These are phyloP conservation scores for Fragaria nilgerrensis DNA, from an alignment of 306 rosid species.

Conservation along the genomic window DNA sequence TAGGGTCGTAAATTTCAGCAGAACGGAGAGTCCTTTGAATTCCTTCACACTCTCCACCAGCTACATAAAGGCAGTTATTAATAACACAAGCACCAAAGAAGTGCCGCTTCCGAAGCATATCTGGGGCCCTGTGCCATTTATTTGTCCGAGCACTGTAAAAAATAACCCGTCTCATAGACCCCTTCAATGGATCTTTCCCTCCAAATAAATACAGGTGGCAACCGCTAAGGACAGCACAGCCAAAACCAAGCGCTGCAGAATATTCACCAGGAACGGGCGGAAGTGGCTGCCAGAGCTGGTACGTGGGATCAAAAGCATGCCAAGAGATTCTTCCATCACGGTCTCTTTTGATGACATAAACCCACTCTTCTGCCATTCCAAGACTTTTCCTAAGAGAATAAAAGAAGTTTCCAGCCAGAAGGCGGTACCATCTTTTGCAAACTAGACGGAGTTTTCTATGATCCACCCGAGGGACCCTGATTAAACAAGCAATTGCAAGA, in stretches of 20 bases:
- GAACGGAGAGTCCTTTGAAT: slow-evolving; percentile 95
- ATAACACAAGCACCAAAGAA: slow-evolving; percentile 92
- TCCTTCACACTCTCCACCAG: slow-evolving; percentile 99
- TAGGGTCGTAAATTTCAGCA: slow-evolving; percentile 93
- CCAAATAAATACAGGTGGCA: slow-evolving; percentile 96
- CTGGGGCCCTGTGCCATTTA: slow-evolving; percentile 97
- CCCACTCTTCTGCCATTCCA: slow-evolving; percentile 99
- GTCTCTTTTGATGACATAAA: slow-evolving; percentile 92
- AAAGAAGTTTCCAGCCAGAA: slow-evolving; percentile 87
- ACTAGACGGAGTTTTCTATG: slow-evolving; percentile 87
- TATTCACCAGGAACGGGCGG: slow-evolving; percentile 96
- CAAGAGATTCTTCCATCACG: slow-evolving; percentile 90
- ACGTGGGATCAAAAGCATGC: slow-evolving; percentile 96
- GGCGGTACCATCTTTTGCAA: slow-evolving; percentile 96
- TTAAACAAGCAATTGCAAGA: slow-evolving; percentile 96
- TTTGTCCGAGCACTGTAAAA: slow-evolving; percentile 93
- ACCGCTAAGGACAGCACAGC: slow-evolving; percentile 98
- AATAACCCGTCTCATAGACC: slow-evolving; percentile 97
- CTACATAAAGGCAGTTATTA: slow-evolving; percentile 93
- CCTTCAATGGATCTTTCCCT: slow-evolving; percentile 85
- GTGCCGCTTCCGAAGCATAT: slow-evolving; percentile 96
- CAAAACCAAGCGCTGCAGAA: slow-evolving; percentile 95
- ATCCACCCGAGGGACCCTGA: slow-evolving; percentile 90
- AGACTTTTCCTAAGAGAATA: slow-evolving; percentile 94
- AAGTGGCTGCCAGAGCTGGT: slow-evolving; percentile 98